These are phyloP conservation scores for Pachyrhizus erosus DNA, from an alignment of 306 rosid genomes.

Conservation along the genomic window DNA sequence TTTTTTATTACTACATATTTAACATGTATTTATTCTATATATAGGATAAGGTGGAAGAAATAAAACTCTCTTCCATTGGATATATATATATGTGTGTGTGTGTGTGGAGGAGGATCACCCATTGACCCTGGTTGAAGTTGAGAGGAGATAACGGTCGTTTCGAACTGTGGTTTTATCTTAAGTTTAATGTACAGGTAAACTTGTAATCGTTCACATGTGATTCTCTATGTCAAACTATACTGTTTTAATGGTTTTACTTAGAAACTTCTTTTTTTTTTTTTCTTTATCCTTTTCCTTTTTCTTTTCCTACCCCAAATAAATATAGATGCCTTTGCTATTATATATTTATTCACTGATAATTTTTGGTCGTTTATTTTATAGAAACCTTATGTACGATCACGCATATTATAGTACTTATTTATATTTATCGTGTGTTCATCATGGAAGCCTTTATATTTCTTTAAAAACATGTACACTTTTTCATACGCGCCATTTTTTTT, in stretches of 20 bases:
- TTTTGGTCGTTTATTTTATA: background rate
- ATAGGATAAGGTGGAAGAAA: constrained; percentile 12
- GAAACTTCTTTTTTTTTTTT: background rate
- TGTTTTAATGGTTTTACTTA: constrained; percentile 4
- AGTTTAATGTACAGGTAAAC: constrained; percentile 42
- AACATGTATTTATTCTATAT: constrained; percentile 36
- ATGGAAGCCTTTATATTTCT: background rate
- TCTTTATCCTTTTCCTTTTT: background rate
- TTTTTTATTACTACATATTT: constrained; percentile 24
- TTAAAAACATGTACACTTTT: background rate
- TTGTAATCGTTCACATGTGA: background rate
- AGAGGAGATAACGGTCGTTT: constrained; percentile 4
- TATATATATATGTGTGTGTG: background rate
- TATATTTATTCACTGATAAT: background rate
- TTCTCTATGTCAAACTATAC: constrained; percentile 12
- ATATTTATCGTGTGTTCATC: background rate
- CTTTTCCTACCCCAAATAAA: background rate
- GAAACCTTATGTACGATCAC: background rate
- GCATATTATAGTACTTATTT: background rate
- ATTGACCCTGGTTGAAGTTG: constrained; percentile 18
- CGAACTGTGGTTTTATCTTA: constrained; percentile 30
- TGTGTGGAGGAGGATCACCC: background rate
- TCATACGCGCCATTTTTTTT: background rate
- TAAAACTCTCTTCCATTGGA: constrained; percentile 8
- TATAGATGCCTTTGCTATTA: background rate